phyloP scores from a whole-genome alignment of 352 stramenopile species.

The Phytophthora agathidicida region DNA sequence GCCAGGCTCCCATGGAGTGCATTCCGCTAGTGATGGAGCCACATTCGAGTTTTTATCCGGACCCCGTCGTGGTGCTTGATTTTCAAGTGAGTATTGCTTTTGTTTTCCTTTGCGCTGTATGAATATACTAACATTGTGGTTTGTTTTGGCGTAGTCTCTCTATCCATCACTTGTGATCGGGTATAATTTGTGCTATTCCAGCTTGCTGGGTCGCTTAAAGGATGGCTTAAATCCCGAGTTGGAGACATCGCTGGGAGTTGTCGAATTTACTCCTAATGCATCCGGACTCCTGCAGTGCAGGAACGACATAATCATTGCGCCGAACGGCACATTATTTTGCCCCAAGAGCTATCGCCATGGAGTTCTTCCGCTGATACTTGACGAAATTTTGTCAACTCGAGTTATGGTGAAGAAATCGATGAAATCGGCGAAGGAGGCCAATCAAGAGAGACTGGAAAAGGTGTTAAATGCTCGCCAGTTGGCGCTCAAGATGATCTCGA shows the following conservation, averaged over 20 bases:
- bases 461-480: conserved; percentile 86
- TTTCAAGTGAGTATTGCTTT: conserved; percentile 83
- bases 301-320: conserved; percentile 72
- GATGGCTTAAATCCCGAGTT: conserved; percentile 75
- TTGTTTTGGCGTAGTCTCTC: conserved; percentile 80
- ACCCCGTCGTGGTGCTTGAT: conserved; percentile 98
- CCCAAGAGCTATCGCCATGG: conserved; percentile 93
- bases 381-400: conserved; percentile 95
- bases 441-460: conserved; percentile 65
- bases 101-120: neutral
- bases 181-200: conserved; percentile 99
- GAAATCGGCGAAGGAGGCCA: conserved; percentile 89
- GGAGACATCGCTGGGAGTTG: conserved; percentile 68
- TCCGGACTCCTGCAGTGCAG: conserved; percentile 54
- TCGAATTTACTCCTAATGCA: conserved; percentile 51
- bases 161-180: conserved; percentile 99
- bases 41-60: conserved; percentile 94
- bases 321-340: conserved; percentile 97
- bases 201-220: conserved; percentile 92
- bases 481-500: conserved; percentile 99
- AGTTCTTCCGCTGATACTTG: conserved; percentile 96
- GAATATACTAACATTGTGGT: neutral
- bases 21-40: conserved; percentile 97
- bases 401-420: conserved; percentile 99
- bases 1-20: conserved; percentile 91